phyloP scores from a whole-genome alignment of 2,329 filamentous ascomycete genomes.

The Orbilia quercus region DNA sequence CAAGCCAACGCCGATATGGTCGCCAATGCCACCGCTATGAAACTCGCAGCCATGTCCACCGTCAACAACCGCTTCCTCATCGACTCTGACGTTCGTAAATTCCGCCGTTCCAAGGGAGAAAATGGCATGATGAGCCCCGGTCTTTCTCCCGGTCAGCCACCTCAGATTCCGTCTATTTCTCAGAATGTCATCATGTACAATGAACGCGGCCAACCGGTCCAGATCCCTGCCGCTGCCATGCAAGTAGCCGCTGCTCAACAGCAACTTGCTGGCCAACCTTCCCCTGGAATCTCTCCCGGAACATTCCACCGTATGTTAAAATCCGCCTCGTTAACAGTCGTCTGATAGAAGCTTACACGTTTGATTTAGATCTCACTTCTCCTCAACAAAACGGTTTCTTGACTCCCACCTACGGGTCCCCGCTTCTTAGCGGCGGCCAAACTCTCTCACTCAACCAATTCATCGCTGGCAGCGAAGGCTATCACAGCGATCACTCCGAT shows the following conservation, averaged over 20 bases:
- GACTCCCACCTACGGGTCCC: slow-evolving; percentile 79
- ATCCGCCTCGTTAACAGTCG: slow-evolving; percentile 71
- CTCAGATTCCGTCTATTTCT: slow-evolving; percentile 73
- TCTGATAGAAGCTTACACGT: slow-evolving; percentile 80
- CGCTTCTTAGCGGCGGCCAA: slow-evolving; percentile 70
- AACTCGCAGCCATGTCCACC: slow-evolving; percentile 92
- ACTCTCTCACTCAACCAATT: slow-evolving; percentile 54
- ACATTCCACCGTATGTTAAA: slow-evolving; percentile 62
- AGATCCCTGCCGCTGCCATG: slow-evolving; percentile 60
- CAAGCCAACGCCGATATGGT: slow-evolving; percentile 93
- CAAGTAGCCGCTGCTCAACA: slow-evolving; percentile 59
- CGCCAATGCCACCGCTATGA: slow-evolving; percentile 98
- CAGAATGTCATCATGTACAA: slow-evolving; percentile 94
- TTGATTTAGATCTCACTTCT: slow-evolving; percentile 76
- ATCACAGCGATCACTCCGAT: slow-evolving; percentile 93
- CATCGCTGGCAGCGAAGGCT: slow-evolving; percentile 75
- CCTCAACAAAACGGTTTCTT: slow-evolving; percentile 96
- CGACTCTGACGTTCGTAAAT: slow-evolving; percentile 91
- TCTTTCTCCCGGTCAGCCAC: slow-evolving; percentile 68
- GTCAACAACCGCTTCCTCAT: slow-evolving; percentile 98
- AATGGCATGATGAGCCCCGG: slow-evolving; percentile 66
- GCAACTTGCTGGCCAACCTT: slow-evolving; percentile 53
- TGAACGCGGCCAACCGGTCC: slow-evolving; percentile 78
- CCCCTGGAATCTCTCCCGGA: slow-evolving; percentile 45
- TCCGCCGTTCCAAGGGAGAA: slow-evolving; percentile 87